Conservation (phyloP, 345 rosid species). For the Clarkia xantiana region DNA sequence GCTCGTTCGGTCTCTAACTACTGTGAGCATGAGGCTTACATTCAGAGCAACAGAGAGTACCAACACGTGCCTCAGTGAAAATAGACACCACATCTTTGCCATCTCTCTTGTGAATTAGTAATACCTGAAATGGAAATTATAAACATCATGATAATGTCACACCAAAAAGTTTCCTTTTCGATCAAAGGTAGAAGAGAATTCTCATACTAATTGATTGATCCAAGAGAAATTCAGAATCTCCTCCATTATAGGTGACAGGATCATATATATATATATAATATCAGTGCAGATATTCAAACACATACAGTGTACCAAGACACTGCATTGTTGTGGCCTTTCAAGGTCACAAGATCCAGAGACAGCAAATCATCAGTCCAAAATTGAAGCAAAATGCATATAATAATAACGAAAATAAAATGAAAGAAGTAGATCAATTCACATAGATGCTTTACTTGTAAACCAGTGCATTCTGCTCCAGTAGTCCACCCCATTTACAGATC, state of each 20-base stretch:
- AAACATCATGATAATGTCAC: neutral
- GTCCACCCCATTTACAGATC: too few relatives aligned
- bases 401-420: too few relatives aligned
- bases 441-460: neutral
- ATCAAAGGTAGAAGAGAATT: neutral
- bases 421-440: neutral
- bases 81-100: conserved; percentile 19
- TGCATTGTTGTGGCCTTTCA: too few relatives aligned
- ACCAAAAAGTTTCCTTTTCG: neutral
- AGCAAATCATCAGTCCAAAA: too few relatives aligned
- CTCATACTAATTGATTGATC: neutral
- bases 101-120: conserved; percentile 14
- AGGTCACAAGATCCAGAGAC: too few relatives aligned
- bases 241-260: too few relatives aligned
- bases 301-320: too few relatives aligned
- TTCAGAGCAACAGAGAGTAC: conserved; percentile 59
- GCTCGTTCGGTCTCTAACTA: conserved; percentile 13
- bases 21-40: conserved; percentile 39
- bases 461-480: too few relatives aligned
- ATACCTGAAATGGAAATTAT: neutral
- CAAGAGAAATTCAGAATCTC: too few relatives aligned
- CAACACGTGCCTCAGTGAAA: conserved; percentile 45
- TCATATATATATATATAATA: neutral
- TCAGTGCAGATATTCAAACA: neutral
- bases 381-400: too few relatives aligned